phyloP scores from a whole-genome alignment of 495 filamentous ascomycete genomes.

The Aspergillus sclerotioniger region DNA sequence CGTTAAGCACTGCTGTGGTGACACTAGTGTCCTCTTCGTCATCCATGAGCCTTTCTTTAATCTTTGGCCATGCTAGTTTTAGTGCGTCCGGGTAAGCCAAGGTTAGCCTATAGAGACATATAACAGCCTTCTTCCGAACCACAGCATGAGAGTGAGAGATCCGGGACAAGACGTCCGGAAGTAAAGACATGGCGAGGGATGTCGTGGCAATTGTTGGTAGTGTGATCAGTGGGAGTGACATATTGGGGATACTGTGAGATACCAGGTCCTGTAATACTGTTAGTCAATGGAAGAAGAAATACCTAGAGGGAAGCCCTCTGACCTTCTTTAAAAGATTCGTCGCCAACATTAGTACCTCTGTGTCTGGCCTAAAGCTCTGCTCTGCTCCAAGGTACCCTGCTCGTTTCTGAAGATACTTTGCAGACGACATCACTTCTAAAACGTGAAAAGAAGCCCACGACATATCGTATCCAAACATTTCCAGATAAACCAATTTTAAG shows the following conservation, averaged over 20 bases:
- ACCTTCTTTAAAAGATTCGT: constrained; percentile 98
- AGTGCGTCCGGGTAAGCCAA: constrained; percentile 93
- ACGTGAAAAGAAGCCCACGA: constrained; percentile 99
- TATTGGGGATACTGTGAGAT: constrained; percentile 67
- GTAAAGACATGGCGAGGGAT: constrained; percentile 81
- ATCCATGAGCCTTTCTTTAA: constrained; percentile 91
- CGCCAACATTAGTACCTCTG: constrained; percentile 95
- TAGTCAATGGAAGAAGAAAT: constrained; percentile 8
- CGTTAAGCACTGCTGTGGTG: constrained; percentile 92
- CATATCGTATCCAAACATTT: constrained; percentile 99
- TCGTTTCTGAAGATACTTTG: constrained; percentile 90
- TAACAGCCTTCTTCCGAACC: constrained; percentile 91
- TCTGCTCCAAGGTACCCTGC: constrained; percentile 95
- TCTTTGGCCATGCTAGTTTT: constrained; percentile 90
- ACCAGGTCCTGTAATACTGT: constrained; percentile 65
- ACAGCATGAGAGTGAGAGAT: constrained; percentile 78
- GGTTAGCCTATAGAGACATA: constrained; percentile 87
- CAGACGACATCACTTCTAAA: constrained; percentile 95
- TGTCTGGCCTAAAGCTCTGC: constrained; percentile 93
- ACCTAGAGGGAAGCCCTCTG: neutral
- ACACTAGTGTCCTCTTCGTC: constrained; percentile 87
- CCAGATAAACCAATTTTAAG: constrained; percentile 91
- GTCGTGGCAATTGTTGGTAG: constrained; percentile 90
- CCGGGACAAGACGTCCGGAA: constrained; percentile 81
- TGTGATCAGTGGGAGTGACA: constrained; percentile 80